Evolutionary conservation across 768 basidiomycete species (phyloP).

Genomic region (Leccinum subgranulosum): DNA sequence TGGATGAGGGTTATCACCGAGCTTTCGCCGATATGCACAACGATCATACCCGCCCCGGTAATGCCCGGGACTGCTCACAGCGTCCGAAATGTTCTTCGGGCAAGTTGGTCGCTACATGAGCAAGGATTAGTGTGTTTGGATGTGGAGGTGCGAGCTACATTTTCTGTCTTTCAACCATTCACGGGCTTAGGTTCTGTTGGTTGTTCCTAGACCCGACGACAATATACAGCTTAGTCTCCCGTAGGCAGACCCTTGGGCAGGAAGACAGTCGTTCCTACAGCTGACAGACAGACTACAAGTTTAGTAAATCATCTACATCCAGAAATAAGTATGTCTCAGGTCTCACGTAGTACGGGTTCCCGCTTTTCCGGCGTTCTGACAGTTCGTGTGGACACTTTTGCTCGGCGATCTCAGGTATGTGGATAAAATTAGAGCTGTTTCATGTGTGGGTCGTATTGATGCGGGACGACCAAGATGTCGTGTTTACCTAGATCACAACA

Average conservation of each 20-base stretch:
- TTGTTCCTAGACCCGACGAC: background rate
- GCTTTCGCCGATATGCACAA: background rate
- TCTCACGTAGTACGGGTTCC: background rate
- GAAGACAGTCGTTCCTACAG: no score
- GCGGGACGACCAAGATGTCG: background rate
- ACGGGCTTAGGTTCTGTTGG: no score
- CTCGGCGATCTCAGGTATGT: background rate
- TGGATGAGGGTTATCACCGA: background rate
- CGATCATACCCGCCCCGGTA: background rate
- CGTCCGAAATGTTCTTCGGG: no score
- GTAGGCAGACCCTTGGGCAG: no score
- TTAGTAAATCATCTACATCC: background rate
- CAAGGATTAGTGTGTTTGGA: no score
- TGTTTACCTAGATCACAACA: background rate
- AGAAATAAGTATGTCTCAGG: background rate
- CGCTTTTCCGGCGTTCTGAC: background rate
- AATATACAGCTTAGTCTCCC: no score
- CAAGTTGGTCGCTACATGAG: no score
- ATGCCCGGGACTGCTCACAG: background rate
- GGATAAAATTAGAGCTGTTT: background rate
- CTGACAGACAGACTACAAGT: background rate
- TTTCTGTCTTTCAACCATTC: background rate
- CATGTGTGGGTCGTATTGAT: background rate
- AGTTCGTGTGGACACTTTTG: background rate
- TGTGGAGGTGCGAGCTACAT: no score